Evolutionary conservation across 2,329 filamentous ascomycete species (phyloP), one percentile per base, ranked within the genome.

Genomic region (Ceratocystis huliohia): DNA sequence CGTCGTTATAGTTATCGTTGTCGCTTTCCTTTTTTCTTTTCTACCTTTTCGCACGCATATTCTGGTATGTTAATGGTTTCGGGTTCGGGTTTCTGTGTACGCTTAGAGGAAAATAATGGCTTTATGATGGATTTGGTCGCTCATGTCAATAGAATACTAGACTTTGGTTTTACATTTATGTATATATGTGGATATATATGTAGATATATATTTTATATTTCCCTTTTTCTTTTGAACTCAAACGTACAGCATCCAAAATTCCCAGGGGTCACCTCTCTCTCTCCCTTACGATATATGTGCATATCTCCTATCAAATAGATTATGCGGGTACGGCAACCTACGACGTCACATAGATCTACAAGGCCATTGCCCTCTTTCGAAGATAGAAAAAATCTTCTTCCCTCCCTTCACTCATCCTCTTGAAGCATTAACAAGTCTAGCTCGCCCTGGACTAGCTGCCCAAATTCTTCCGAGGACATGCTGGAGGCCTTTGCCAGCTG

Each of bases 381-480:
- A 37, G 37, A 37, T 8, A 10, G 8, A 37, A 37, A 3, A 41
- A 20, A 20, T 20, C 17, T 20, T 48, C 45, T 48, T n/a, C 37
- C 3, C 30, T 44, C 37, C 61, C 22, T 37, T 72, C 67, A 74
- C 20, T 76, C 73, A n/a, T 84, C 81, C 72, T 91, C 88, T 73
- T 91, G 79, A 77, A 92, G 77, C 28, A 79, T 80, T 70, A 93
- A 74, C 69, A 88, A 79, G 66, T 90, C 86, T 67, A 93, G 75
- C 76, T 93, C 89, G 25, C 82, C 84, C 74, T 80, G 82, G 13
- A 93, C 82, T 68, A 92, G 79, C 64, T 82, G 78, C 74, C 88
- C 86, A 75, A 93, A 94, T 73, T 93, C 89, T 44, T 84, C 83
- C 57, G 85, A 79, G 63, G 88, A 84, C 70, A 94, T 91, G 0